Percentiles rank a stretch among this genome's conserved stretches.
Evolutionary conservation across 1,284 basidiomycete species (phyloP).

Genomic region (Tylopilus orsonianus): DNA sequence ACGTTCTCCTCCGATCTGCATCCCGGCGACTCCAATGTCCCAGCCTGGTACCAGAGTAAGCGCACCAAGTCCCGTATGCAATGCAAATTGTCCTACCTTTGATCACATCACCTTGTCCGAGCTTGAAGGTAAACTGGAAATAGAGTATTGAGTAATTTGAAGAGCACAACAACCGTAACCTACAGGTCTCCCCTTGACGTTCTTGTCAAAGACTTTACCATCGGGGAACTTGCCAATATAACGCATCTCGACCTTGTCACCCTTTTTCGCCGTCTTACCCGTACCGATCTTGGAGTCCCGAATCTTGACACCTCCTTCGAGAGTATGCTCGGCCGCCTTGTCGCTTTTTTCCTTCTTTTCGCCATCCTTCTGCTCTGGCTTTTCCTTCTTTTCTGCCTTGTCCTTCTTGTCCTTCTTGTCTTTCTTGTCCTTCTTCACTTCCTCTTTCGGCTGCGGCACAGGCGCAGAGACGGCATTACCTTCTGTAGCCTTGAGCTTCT

Average conservation of each 20-base stretch:
- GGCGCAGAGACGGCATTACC: slow-evolving; percentile 54
- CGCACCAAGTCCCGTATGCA: not conserved
- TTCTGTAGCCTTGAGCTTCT: slow-evolving; percentile 70
- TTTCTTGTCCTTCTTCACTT: slow-evolving; percentile 34
- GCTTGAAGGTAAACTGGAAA: slow-evolving; percentile 75
- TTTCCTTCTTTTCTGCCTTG: slow-evolving; percentile 41
- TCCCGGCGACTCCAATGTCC: slow-evolving; percentile 90
- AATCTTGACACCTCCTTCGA: slow-evolving; percentile 77
- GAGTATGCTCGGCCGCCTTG: slow-evolving; percentile 42
- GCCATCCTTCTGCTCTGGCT: slow-evolving; percentile 35
- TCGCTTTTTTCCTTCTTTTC: slow-evolving; percentile 38
- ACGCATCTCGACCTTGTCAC: slow-evolving; percentile 82
- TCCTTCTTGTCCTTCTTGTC: slow-evolving; percentile 40
- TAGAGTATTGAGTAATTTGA: slow-evolving; percentile 8
- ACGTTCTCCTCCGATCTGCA: slow-evolving; percentile 91
- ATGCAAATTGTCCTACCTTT: slow-evolving; percentile 53
- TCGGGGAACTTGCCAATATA: slow-evolving; percentile 88
- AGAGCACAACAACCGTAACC: slow-evolving; percentile 26
- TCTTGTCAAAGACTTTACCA: slow-evolving; percentile 89
- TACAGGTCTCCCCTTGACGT: slow-evolving; percentile 85
- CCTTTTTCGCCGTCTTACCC: slow-evolving; percentile 84
- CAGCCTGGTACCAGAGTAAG: slow-evolving; percentile 55
- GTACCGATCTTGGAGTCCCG: slow-evolving; percentile 78
- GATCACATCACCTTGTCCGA: slow-evolving; percentile 91
- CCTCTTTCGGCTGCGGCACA: slow-evolving; percentile 37